Percentiles rank a stretch among this genome's conserved stretches.
Conservation (phyloP, 371 early-diverging fungal genomes). For the Mucor mucedo region DNA sequence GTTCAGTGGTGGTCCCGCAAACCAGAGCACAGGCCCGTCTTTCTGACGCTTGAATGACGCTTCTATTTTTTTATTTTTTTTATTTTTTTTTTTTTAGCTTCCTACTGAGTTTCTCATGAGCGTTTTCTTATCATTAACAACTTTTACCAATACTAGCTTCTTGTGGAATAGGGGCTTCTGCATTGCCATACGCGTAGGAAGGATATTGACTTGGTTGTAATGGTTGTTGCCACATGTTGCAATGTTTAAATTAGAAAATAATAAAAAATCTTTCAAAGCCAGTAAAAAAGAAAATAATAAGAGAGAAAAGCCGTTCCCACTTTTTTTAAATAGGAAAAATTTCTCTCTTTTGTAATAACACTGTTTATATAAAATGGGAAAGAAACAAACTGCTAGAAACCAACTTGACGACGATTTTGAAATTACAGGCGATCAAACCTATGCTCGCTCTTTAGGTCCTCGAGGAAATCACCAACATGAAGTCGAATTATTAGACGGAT, state of each 20-base stretch:
- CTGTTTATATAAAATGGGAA: constrained; percentile 35
- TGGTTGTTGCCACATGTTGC: constrained; percentile 1
- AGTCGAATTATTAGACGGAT: constrained; percentile 62
- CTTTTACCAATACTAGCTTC: not conserved
- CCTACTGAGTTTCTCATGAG: not conserved
- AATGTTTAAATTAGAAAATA: not conserved
- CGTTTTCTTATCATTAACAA: not conserved
- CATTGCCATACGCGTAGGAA: constrained; percentile 7
- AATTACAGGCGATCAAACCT: constrained; percentile 49
- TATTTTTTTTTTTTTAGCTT: not conserved
- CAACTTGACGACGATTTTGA: constrained; percentile 34
- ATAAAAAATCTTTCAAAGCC: constrained; percentile 1
- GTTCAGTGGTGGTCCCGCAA: constrained; percentile 47
- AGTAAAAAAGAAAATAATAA: not conserved
- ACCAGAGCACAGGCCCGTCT: constrained; percentile 48
- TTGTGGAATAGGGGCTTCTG: not conserved
- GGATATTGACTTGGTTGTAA: constrained; percentile 5
- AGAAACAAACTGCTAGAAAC: constrained; percentile 42
- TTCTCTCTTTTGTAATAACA: constrained; percentile 3
- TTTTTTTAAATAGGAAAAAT: not conserved
- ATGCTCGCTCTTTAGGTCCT: constrained; percentile 70
- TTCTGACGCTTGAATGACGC: constrained; percentile 33
- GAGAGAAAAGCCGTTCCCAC: too few species aligned
- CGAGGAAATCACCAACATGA: constrained; percentile 81
- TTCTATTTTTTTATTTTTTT: constrained; percentile 7